Evolutionary conservation across 768 basidiomycete genomes (phyloP).

Genomic region (Clitopilus hobsonii): DNA sequence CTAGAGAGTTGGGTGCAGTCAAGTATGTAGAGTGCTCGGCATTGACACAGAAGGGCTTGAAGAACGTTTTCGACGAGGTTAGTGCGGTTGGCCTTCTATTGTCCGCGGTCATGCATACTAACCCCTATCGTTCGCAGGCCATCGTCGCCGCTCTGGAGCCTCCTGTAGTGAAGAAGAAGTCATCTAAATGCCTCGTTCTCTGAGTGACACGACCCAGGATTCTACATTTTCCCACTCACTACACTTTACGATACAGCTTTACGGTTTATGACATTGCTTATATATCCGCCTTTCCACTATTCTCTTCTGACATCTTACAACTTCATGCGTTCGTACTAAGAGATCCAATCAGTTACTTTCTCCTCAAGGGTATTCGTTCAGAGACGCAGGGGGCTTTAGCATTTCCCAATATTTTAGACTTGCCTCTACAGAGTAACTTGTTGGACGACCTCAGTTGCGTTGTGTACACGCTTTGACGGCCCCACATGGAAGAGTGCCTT

Average conservation of each 20-base stretch:
- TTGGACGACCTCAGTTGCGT: not conserved
- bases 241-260: constrained; percentile 1
- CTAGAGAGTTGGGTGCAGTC: constrained; percentile 96
- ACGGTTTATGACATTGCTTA: constrained; percentile 1
- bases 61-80: constrained; percentile 99
- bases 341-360: not conserved
- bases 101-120: constrained; percentile 3
- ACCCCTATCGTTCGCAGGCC: constrained; percentile 48
- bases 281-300: constrained; percentile 1
- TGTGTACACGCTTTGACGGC: not conserved
- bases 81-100: constrained; percentile 21
- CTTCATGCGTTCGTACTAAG: not conserved
- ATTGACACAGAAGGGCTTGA: constrained; percentile 97
- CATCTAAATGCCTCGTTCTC: constrained; percentile 77
- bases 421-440: not conserved
- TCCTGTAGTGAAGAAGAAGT: constrained; percentile 83
- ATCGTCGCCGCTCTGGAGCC: constrained; percentile 99
- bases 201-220: constrained; percentile 32
- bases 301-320: not conserved
- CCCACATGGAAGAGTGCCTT: constrained; percentile 1
- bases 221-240: not conserved
- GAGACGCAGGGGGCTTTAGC: not conserved
- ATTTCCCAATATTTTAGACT: not conserved
- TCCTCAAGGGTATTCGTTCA: not conserved
- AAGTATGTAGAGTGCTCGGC: constrained; percentile 99